phyloP scores from a whole-genome alignment of 176 grass and related monocot species.

The Cenchrus americanus region DNA sequence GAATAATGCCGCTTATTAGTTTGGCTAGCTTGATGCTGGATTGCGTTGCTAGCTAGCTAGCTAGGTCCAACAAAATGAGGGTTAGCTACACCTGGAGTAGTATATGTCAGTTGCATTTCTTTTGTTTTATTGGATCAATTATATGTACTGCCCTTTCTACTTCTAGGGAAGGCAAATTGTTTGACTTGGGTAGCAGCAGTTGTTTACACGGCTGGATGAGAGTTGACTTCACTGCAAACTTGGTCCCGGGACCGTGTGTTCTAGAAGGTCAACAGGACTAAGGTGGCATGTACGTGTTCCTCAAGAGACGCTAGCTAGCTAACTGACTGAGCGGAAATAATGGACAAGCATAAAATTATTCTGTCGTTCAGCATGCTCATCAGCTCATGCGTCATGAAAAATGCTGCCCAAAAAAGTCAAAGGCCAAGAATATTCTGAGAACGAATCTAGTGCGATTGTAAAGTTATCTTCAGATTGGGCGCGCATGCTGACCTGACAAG shows the following conservation, averaged over 20 bases:
- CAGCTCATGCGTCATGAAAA: slow-evolving; percentile 12
- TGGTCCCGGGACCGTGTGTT: background rate
- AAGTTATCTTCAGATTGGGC: slow-evolving; percentile 24
- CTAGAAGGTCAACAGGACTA: slow-evolving; percentile 37
- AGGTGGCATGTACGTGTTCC: background rate
- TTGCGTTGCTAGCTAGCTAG: background rate
- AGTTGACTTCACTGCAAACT: slow-evolving; percentile 23
- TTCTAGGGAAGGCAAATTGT: background rate
- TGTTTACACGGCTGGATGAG: slow-evolving; percentile 44
- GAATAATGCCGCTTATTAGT: slow-evolving; percentile 17
- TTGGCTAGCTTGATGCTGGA: background rate
- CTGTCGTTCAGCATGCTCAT: background rate
- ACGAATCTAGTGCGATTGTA: background rate
- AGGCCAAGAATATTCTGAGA: slow-evolving; percentile 17
- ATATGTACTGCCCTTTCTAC: background rate
- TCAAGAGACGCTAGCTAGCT: background rate
- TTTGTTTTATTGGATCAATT: slow-evolving; percentile 1
- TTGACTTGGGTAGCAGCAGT: slow-evolving; percentile 42
- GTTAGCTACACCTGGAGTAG: slow-evolving; percentile 9
- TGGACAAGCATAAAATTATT: background rate
- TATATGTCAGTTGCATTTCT: slow-evolving; percentile 8
- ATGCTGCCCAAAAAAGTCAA: slow-evolving; percentile 30
- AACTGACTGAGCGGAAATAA: background rate
- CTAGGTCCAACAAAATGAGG: slow-evolving; percentile 6
- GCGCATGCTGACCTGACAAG: background rate